These are phyloP conservation scores for Tylopilus felleus DNA, from an alignment of 768 basidiomycete genomes.

Conservation along the genomic window DNA sequence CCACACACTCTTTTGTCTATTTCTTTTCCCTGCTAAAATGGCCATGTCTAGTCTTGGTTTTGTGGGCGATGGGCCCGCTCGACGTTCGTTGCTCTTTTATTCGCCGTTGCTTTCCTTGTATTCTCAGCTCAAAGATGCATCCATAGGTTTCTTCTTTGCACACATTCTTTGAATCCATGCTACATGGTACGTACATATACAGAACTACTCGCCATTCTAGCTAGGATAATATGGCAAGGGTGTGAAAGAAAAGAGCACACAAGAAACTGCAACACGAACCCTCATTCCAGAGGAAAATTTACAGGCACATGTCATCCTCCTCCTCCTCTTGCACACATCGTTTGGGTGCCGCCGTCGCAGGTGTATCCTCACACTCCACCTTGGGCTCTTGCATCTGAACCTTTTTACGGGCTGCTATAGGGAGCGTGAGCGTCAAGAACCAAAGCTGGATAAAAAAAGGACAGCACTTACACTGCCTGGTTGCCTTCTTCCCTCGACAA, in stretches of 20 bases:
- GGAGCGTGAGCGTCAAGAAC: not conserved
- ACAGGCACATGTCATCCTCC: conserved; percentile 1
- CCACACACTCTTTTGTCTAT: conserved; percentile 9
- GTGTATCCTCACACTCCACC: conserved; percentile 2
- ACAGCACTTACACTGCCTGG: conserved; percentile 37
- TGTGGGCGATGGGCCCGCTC: conserved; percentile 7
- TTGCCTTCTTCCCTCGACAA: conserved; percentile 78
- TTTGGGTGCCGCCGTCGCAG: not conserved
- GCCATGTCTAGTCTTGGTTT: not conserved
- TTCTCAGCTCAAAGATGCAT: not conserved
- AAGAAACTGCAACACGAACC: not conserved
- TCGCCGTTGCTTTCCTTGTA: not conserved
- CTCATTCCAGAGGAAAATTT: not conserved
- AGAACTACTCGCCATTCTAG: not conserved
- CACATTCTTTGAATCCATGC: not conserved
- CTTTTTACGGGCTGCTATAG: conserved; percentile 32
- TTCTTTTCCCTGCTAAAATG: not conserved
- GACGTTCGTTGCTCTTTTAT: conserved; percentile 5
- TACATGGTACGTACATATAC: not conserved
- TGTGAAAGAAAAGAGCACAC: not conserved
- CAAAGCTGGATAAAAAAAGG: not conserved
- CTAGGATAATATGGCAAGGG: not conserved
- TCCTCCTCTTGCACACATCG: conserved; percentile 6
- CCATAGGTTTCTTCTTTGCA: conserved; percentile 7
- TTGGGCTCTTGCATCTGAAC: conserved; percentile 16